Conservation (phyloP, 1,284 basidiomycete genomes). For the Acaromyces ingoldii region DNA sequence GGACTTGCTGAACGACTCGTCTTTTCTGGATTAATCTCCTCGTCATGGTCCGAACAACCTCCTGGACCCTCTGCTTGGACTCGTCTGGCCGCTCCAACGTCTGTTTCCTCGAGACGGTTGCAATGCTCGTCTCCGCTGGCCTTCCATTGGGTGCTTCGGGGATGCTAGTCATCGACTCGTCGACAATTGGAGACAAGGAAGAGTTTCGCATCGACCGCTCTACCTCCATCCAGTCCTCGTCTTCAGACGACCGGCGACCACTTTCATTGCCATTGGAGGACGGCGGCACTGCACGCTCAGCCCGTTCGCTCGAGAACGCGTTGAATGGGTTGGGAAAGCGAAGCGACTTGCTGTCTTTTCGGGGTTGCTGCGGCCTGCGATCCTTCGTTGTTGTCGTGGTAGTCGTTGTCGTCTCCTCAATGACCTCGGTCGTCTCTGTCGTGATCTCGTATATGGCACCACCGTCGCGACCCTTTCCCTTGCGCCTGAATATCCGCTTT, state of each 20-base stretch:
- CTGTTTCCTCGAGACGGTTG: conserved; percentile 23
- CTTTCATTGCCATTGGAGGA: too few relatives aligned
- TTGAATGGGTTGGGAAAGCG: not conserved
- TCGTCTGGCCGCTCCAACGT: conserved; percentile 44
- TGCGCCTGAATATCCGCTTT: conserved; percentile 18
- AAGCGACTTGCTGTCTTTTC: not conserved
- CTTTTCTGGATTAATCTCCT: conserved; percentile 54
- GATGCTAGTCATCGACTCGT: not conserved
- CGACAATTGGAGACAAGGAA: not conserved
- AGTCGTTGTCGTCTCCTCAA: conserved; percentile 21
- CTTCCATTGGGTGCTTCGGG: not conserved
- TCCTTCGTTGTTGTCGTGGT: conserved; percentile 15
- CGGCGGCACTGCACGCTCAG: not conserved
- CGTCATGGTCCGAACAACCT: conserved; percentile 55
- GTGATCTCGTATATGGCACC: conserved; percentile 53
- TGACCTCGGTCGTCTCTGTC: conserved; percentile 52
- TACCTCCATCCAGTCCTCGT: conserved; percentile 53
- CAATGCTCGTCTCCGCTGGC: not conserved
- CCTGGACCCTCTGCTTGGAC: conserved; percentile 48
- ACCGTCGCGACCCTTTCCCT: conserved; percentile 26
- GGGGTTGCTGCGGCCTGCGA: not conserved
- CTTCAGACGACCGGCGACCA: conserved; percentile 7
- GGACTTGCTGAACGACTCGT: conserved; percentile 46
- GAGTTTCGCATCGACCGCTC: conserved; percentile 16
- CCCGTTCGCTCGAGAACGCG: not conserved